These are phyloP conservation scores for Irpex rosettiformis DNA, from an alignment of 1,284 basidiomycete genomes.

Conservation along the genomic window DNA sequence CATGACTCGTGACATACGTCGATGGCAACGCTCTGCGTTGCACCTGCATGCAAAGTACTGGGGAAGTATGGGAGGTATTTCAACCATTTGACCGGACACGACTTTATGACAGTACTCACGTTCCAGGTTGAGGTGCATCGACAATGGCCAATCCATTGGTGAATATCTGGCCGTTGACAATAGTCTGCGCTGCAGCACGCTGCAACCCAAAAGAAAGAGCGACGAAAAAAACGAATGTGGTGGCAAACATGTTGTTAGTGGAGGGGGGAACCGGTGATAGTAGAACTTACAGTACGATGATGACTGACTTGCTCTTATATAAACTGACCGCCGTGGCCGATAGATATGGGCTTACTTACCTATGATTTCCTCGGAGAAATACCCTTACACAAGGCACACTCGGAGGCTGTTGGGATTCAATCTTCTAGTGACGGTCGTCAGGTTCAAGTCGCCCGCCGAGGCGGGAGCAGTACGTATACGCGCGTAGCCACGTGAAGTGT, in stretches of 20 bases:
- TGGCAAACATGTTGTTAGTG: conserved; percentile 14
- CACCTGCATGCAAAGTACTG: conserved; percentile 32
- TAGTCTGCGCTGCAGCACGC: conserved; percentile 23
- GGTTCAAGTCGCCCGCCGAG: not conserved
- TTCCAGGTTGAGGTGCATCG: conserved; percentile 41
- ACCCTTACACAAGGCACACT: not conserved
- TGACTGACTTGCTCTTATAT: not conserved
- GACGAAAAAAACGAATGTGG: conserved; percentile 21
- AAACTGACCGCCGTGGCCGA: not conserved
- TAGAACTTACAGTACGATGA: not conserved
- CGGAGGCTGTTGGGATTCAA: not conserved
- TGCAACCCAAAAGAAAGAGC: conserved; percentile 18
- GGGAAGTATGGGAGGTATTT: not conserved
- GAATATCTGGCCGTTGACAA: conserved; percentile 41
- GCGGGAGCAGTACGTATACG: not conserved
- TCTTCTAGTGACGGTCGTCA: not conserved
- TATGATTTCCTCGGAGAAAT: not conserved
- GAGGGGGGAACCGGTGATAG: not conserved
- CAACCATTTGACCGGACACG: not conserved
- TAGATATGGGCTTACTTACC: not conserved
- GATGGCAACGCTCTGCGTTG: conserved; percentile 39
- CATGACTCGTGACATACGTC: conserved; percentile 32
- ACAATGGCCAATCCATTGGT: conserved; percentile 49
- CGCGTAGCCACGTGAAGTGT: not conserved
- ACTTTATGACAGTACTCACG: conserved; percentile 27